Evolutionary conservation across 495 filamentous ascomycete genomes (phyloP).

Genomic region (Platismatia glauca): DNA sequence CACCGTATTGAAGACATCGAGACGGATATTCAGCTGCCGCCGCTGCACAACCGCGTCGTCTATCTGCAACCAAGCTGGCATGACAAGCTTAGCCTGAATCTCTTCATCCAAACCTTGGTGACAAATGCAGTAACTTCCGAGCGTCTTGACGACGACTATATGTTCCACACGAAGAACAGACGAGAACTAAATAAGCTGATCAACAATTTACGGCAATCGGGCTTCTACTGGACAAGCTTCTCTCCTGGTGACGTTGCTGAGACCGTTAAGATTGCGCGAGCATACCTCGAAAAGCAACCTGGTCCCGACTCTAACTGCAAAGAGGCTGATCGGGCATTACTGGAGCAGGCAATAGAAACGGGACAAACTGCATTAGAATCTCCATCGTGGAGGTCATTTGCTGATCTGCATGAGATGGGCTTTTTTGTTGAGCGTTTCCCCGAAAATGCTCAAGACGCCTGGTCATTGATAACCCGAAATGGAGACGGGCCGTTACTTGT

Average conservation of each 20-base stretch:
- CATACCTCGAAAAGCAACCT: slow-evolving; percentile 50
- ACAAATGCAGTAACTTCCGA: slow-evolving; percentile 89
- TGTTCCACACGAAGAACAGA: slow-evolving; percentile 69
- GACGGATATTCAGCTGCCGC: slow-evolving; percentile 54
- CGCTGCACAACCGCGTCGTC: slow-evolving; percentile 59
- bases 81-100: slow-evolving; percentile 73
- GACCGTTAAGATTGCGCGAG: slow-evolving; percentile 52
- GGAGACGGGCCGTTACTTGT: slow-evolving; percentile 35
- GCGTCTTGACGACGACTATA: slow-evolving; percentile 71
- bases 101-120: slow-evolving; percentile 71
- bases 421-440: slow-evolving; percentile 57
- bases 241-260: slow-evolving; percentile 49
- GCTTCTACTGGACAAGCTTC: slow-evolving; percentile 83
- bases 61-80: slow-evolving; percentile 73
- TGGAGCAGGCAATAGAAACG: slow-evolving; percentile 53
- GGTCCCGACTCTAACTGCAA: slow-evolving; percentile 42
- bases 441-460: slow-evolving; percentile 42
- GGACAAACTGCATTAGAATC: slow-evolving; percentile 52
- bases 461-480: slow-evolving; percentile 48
- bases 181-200: slow-evolving; percentile 57
- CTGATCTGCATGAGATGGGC: slow-evolving; percentile 66
- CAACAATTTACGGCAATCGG: slow-evolving; percentile 73
- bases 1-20: slow-evolving; percentile 63
- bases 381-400: slow-evolving; percentile 54
- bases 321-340: slow-evolving; percentile 46